A percentile compares a stretch with the other conserved stretches of the same genome.
Evolutionary conservation across 2,329 filamentous ascomycete genomes (phyloP).

Genomic region (Trichophyton mentagrophytes): DNA sequence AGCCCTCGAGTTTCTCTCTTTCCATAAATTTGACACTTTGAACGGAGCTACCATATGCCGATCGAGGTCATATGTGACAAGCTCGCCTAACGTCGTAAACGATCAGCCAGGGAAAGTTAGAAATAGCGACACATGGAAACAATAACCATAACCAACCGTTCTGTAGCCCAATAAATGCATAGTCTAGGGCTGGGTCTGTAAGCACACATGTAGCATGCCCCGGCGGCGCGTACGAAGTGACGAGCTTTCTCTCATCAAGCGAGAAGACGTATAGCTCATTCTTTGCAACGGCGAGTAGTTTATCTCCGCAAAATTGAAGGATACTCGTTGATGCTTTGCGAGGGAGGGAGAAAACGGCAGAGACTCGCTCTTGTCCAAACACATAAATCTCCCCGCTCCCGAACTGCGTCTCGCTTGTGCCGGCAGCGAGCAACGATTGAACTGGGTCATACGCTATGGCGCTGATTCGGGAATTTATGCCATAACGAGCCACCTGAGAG

Average conservation of each 20-base stretch:
- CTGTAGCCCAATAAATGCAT: slow-evolving; percentile 72
- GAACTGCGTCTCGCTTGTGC: slow-evolving; percentile 76
- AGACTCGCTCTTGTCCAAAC: slow-evolving; percentile 69
- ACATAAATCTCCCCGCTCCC: slow-evolving; percentile 81
- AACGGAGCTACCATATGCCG: slow-evolving; percentile 64
- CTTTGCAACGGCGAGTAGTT: slow-evolving; percentile 66
- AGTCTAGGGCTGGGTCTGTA: slow-evolving; percentile 84
- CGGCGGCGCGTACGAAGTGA: slow-evolving; percentile 61
- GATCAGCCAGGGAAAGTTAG: background rate
- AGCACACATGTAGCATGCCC: slow-evolving; percentile 61
- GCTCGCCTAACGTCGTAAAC: slow-evolving; percentile 44
- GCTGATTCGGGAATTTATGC: slow-evolving; percentile 64
- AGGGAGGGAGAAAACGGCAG: slow-evolving; percentile 58
- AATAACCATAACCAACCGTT: slow-evolving; percentile 37
- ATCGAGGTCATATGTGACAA: slow-evolving; percentile 88
- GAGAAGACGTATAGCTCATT: slow-evolving; percentile 81
- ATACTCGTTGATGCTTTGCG: slow-evolving; percentile 61
- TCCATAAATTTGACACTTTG: slow-evolving; percentile 78
- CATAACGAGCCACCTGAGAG: slow-evolving; percentile 54
- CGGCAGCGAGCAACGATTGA: slow-evolving; percentile 84
- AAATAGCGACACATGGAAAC: background rate
- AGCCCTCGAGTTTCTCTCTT: slow-evolving; percentile 54
- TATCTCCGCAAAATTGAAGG: slow-evolving; percentile 75
- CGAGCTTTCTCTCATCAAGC: slow-evolving; percentile 53
- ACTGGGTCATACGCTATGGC: slow-evolving; percentile 84